These are phyloP conservation scores for Oidiodendron maius DNA, from an alignment of 495 filamentous ascomycete species.

Conservation along the genomic window DNA sequence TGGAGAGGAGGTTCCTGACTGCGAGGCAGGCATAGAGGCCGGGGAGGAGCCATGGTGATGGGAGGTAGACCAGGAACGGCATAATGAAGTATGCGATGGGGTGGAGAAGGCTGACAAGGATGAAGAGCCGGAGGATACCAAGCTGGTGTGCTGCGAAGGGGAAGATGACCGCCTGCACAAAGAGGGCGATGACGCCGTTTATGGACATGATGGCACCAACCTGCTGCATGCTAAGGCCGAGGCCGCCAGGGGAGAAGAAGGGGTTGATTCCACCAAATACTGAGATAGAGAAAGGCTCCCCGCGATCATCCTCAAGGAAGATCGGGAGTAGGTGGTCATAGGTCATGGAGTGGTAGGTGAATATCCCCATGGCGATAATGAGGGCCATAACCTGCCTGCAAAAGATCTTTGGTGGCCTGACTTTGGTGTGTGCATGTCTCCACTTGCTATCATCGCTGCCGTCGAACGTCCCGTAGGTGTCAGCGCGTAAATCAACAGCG, in stretches of 20 bases:
- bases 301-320: slow-evolving; percentile 47
- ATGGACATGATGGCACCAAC: slow-evolving; percentile 82
- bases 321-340: slow-evolving; percentile 93
- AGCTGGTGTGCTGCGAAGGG: slow-evolving; percentile 15
- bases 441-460: slow-evolving; percentile 16
- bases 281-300: not conserved
- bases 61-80: slow-evolving; percentile 83
- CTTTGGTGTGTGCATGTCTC: slow-evolving; percentile 12
- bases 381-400: slow-evolving; percentile 75
- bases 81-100: slow-evolving; percentile 79
- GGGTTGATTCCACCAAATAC: not conserved
- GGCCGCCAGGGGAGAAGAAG: slow-evolving; percentile 66
- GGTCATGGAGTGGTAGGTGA: slow-evolving; percentile 87
- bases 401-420: slow-evolving; percentile 47
- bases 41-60: slow-evolving; percentile 52
- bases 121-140: slow-evolving; percentile 45
- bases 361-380: slow-evolving; percentile 82
- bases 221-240: slow-evolving; percentile 70
- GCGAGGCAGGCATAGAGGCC: slow-evolving; percentile 71
- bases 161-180: slow-evolving; percentile 51
- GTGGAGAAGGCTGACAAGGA: slow-evolving; percentile 70
- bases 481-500: slow-evolving; percentile 66
- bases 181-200: slow-evolving; percentile 81
- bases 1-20: slow-evolving; percentile 80
- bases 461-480: slow-evolving; percentile 34